A percentile compares a stretch with the other conserved stretches of the same genome.
Evolutionary conservation across 495 filamentous ascomycete species (phyloP).

Genomic region (Parathielavia hyrcaniae): DNA sequence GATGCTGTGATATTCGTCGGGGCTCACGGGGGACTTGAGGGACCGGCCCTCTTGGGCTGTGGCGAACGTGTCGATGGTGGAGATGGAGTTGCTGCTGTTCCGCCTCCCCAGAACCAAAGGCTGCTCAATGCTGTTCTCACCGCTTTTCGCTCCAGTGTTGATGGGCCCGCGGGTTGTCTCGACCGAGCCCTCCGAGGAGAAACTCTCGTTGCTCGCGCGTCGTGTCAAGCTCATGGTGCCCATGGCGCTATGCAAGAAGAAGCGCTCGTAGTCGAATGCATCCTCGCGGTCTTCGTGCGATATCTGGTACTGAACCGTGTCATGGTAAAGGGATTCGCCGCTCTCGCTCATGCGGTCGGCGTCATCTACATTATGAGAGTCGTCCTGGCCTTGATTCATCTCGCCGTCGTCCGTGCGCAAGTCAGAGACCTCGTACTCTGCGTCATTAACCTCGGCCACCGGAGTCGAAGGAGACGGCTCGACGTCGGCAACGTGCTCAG

Average conservation of each 20-base stretch:
- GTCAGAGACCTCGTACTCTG: slow-evolving; percentile 30
- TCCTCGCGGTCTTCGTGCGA: slow-evolving; percentile 92
- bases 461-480: background rate
- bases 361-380: slow-evolving; percentile 28
- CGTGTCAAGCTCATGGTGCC: slow-evolving; percentile 55
- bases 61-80: slow-evolving; percentile 74
- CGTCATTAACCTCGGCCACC: background rate
- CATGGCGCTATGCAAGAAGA: slow-evolving; percentile 86
- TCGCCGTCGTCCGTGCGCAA: slow-evolving; percentile 34
- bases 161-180: slow-evolving; percentile 63
- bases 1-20: slow-evolving; percentile 16
- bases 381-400: slow-evolving; percentile 16
- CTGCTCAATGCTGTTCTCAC: background rate
- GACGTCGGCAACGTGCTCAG: slow-evolving; percentile 17
- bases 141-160: slow-evolving; percentile 7
- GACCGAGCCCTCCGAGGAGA: slow-evolving; percentile 61
- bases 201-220: slow-evolving; percentile 50
- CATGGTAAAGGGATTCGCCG: slow-evolving; percentile 53
- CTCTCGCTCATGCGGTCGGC: slow-evolving; percentile 43
- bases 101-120: slow-evolving; percentile 32
- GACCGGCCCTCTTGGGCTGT: slow-evolving; percentile 66
- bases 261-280: slow-evolving; percentile 95
- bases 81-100: slow-evolving; percentile 61
- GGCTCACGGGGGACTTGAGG: slow-evolving; percentile 25
- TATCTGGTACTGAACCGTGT: slow-evolving; percentile 45